phyloP scores from a whole-genome alignment of 2,329 filamentous ascomycete species.

The Monosporascus sp. region DNA sequence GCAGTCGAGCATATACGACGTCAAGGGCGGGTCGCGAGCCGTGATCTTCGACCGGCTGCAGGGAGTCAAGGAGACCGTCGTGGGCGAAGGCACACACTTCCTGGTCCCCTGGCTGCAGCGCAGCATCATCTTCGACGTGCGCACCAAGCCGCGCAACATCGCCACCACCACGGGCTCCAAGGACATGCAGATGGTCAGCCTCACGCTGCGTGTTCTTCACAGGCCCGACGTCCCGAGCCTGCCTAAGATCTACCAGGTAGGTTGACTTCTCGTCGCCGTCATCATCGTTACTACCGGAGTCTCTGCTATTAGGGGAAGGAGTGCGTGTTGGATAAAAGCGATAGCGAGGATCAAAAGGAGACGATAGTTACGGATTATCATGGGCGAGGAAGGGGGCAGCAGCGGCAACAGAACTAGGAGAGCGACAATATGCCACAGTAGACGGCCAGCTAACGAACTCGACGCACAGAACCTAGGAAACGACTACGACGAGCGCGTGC shows the following conservation, averaged over 20 bases:
- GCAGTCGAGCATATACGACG: conserved; percentile 88
- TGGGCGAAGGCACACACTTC: conserved; percentile 97
- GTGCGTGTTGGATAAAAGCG: too few species aligned
- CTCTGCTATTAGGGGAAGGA: too few species aligned
- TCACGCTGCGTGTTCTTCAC: conserved; percentile 93
- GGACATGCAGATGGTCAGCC: conserved; percentile 99
- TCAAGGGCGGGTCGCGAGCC: conserved; percentile 87
- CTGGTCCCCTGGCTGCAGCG: conserved; percentile 92
- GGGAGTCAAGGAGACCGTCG: conserved; percentile 87
- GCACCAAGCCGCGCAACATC: conserved; percentile 96
- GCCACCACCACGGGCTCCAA: conserved; percentile 96
- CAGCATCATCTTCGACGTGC: conserved; percentile 92
- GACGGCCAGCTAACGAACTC: neutral
- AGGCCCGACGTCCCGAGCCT: conserved; percentile 86
- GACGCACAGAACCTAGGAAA: conserved; percentile 78
- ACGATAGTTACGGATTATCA: neutral
- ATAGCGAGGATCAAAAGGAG: too few species aligned
- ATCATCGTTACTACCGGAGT: neutral
- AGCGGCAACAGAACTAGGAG: neutral
- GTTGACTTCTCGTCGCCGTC: conserved; percentile 15
- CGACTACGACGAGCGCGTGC: conserved; percentile 97
- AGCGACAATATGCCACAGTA: neutral
- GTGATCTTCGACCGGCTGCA: conserved; percentile 95
- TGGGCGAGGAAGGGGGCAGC: neutral
- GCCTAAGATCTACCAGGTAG: conserved; percentile 97